phyloP scores from a whole-genome alignment of 106 monocot species.

The Dendrobium huoshanense region DNA sequence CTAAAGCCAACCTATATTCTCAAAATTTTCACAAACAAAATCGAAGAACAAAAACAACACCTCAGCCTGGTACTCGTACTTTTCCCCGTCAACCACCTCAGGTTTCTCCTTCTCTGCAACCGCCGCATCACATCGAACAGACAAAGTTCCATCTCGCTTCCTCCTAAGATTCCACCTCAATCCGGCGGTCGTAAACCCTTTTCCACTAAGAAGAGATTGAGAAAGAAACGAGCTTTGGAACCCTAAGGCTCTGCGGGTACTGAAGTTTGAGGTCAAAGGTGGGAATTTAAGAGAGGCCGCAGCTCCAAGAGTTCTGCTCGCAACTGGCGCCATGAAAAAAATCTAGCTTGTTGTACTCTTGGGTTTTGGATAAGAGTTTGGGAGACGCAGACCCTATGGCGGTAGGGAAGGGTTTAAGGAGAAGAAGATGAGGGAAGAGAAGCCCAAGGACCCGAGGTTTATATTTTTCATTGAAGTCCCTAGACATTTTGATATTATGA shows the following conservation, averaged over 20 bases:
- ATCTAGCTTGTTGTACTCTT: background rate
- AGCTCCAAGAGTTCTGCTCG: slow-evolving; percentile 16
- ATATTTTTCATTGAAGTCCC: background rate
- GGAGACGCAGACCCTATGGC: background rate
- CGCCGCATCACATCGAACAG: slow-evolving; percentile 67
- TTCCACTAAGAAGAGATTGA: background rate
- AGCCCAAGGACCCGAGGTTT: background rate
- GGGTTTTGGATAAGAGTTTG: background rate
- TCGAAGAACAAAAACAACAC: slow-evolving; percentile 16
- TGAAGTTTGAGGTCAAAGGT: slow-evolving; percentile 11
- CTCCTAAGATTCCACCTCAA: slow-evolving; percentile 48
- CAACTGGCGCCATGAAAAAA: slow-evolving; percentile 22
- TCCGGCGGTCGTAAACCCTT: slow-evolving; percentile 15
- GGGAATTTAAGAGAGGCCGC: slow-evolving; percentile 9
- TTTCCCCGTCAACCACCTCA: slow-evolving; percentile 60
- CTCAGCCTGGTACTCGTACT: slow-evolving; percentile 98
- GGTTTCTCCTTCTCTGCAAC: slow-evolving; percentile 68
- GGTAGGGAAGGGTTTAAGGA: background rate
- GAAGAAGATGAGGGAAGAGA: background rate
- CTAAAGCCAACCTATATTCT: background rate
- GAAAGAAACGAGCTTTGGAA: slow-evolving; percentile 27
- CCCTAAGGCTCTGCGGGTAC: background rate
- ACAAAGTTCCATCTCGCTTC: slow-evolving; percentile 31
- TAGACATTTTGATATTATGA: background rate
- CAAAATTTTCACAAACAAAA: background rate